phyloP scores from a whole-genome alignment of 257 asterid species.

The Fraxinus anomala region DNA sequence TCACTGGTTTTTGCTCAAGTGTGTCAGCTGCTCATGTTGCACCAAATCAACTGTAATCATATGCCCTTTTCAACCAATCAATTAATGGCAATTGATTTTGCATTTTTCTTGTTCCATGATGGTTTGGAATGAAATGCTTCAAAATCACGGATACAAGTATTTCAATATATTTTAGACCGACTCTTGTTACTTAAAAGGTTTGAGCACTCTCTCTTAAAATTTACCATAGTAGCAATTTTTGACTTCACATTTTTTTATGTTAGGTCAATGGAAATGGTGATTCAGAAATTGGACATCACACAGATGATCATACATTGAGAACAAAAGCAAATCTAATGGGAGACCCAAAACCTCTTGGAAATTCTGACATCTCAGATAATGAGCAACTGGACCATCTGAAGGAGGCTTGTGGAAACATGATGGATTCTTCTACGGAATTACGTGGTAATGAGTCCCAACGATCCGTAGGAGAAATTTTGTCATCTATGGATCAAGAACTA shows the following conservation, averaged over 20 bases:
- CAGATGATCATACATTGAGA: slow-evolving; percentile 37
- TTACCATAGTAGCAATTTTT: slow-evolving; percentile 14
- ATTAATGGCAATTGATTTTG: not conserved
- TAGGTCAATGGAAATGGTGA: slow-evolving; percentile 77
- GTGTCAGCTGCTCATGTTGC: not conserved
- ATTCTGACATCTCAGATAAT: slow-evolving; percentile 47
- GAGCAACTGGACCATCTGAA: slow-evolving; percentile 60
- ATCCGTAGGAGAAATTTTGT: slow-evolving; percentile 73
- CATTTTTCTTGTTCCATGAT: not conserved
- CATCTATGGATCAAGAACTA: slow-evolving; percentile 72
- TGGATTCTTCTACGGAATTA: slow-evolving; percentile 46
- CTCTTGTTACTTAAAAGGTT: not conserved
- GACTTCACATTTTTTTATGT: slow-evolving; percentile 28
- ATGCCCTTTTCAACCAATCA: not conserved
- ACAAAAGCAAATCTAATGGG: slow-evolving; percentile 41
- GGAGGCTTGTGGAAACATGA: slow-evolving; percentile 44
- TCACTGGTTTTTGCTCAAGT: not conserved
- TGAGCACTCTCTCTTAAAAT: slow-evolving; percentile 1
- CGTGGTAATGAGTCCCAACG: slow-evolving; percentile 62
- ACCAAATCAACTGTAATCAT: not conserved
- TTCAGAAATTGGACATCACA: slow-evolving; percentile 62
- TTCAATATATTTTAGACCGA: slow-evolving; percentile 17
- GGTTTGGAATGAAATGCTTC: not conserved
- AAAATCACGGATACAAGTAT: not conserved
- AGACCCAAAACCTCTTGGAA: slow-evolving; percentile 45